phyloP scores from a whole-genome alignment of 2,329 filamentous ascomycete species.

The Camillea tinctor region DNA sequence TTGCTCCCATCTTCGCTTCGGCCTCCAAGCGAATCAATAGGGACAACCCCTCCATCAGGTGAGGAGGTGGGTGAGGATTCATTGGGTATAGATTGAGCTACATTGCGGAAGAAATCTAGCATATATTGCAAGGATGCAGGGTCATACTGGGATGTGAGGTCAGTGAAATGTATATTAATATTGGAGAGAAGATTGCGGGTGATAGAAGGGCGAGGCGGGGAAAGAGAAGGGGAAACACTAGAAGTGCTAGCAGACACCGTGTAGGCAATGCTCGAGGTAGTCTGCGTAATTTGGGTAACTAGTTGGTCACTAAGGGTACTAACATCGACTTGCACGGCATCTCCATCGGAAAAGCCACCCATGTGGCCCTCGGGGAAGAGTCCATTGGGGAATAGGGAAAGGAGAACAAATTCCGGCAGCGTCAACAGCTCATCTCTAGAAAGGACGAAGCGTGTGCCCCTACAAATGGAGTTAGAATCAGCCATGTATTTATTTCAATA shows the following conservation, averaged over 20 bases:
- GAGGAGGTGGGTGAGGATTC: constrained; percentile 66
- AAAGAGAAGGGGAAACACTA: constrained; percentile 16
- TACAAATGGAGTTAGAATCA: constrained; percentile 38
- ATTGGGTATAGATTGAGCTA: constrained; percentile 91
- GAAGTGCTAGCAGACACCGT: constrained; percentile 15
- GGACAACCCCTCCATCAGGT: constrained; percentile 60
- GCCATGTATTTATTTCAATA: constrained; percentile 6
- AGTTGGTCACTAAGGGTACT: constrained; percentile 43
- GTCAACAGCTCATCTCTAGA: constrained; percentile 94
- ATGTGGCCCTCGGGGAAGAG: constrained; percentile 95
- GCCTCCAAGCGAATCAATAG: constrained; percentile 68
- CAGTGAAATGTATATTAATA: constrained; percentile 43
- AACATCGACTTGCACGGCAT: constrained; percentile 97
- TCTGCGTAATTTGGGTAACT: constrained; percentile 26
- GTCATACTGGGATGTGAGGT: constrained; percentile 71
- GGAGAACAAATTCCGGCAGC: constrained; percentile 91
- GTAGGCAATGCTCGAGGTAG: constrained; percentile 22
- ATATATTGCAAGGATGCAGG: constrained; percentile 96
- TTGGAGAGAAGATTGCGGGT: constrained; percentile 37
- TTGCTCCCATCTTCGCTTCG: constrained; percentile 63
- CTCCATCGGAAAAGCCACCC: constrained; percentile 87
- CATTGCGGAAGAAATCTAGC: constrained; percentile 96
- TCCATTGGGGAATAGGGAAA: constrained; percentile 98
- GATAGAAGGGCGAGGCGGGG: constrained; percentile 23
- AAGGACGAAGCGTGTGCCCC: constrained; percentile 89